phyloP scores from a whole-genome alignment of 192 early-diverging fungal genomes.

The Backusella circina region DNA sequence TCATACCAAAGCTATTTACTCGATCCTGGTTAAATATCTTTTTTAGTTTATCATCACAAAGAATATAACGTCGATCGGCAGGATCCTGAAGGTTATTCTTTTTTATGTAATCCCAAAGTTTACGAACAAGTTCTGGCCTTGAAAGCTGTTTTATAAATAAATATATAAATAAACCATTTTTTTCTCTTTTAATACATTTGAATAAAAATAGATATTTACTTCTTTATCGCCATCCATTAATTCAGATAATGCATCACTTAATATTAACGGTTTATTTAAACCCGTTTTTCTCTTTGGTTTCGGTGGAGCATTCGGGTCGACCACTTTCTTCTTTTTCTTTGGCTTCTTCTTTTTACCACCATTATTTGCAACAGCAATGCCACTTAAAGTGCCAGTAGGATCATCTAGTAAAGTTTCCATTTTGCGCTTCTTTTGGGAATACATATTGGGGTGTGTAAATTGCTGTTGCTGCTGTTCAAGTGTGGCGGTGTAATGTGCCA shows the following conservation, averaged over 20 bases:
- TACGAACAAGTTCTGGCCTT: slow-evolving; percentile 56
- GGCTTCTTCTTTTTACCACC: slow-evolving; percentile 4
- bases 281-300: slow-evolving; percentile 44
- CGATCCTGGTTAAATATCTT: slow-evolving; percentile 45
- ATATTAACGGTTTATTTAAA: slow-evolving; percentile 44
- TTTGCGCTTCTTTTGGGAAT: background rate
- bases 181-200: background rate
- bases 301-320: slow-evolving; percentile 28
- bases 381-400: background rate
- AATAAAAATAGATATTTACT: slow-evolving; percentile 21
- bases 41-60: slow-evolving; percentile 50
- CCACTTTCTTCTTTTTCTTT: slow-evolving; percentile 15
- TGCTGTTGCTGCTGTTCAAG: background rate
- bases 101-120: slow-evolving; percentile 61
- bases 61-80: slow-evolving; percentile 46
- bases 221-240: slow-evolving; percentile 43
- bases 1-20: slow-evolving; percentile 61
- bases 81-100: slow-evolving; percentile 52
- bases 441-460: background rate
- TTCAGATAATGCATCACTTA: slow-evolving; percentile 37
- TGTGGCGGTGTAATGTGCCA: background rate
- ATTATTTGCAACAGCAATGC: background rate
- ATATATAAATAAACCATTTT: background rate
- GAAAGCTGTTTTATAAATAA: slow-evolving; percentile 39
- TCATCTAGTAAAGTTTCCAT: background rate